A percentile compares a stretch with the other conserved stretches of the same genome.
Evolutionary conservation across 306 rosid species (phyloP).

Genomic region (Begonia masoniana): DNA sequence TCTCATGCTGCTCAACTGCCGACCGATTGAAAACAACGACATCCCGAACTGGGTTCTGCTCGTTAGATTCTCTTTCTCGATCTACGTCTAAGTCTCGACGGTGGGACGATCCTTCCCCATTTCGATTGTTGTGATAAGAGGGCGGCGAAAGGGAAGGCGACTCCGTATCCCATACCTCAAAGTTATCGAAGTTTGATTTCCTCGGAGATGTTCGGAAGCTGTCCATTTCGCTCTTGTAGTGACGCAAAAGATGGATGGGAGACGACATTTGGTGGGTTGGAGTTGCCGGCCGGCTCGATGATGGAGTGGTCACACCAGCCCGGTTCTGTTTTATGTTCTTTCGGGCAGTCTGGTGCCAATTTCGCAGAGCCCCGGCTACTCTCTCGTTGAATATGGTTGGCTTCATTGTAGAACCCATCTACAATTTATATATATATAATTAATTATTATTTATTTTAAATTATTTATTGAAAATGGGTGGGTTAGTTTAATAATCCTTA

Average conservation of each 20-base stretch:
- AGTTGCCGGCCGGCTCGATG: conserved; percentile 41
- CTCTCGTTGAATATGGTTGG: conserved; percentile 71
- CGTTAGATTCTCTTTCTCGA: conserved; percentile 5
- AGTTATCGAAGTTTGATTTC: conserved; percentile 12
- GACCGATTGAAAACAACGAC: too few relatives aligned
- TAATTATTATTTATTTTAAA: background rate
- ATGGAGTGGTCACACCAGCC: conserved; percentile 26
- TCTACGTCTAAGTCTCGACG: conserved; percentile 21
- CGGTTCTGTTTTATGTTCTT: conserved; percentile 41
- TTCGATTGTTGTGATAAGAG: conserved; percentile 9
- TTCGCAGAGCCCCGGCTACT: conserved; percentile 51
- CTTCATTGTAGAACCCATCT: conserved; percentile 89
- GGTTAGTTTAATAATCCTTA: conserved; percentile 9
- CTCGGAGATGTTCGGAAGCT: conserved; percentile 33
- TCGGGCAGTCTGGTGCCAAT: conserved; percentile 64
- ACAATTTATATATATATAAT: background rate
- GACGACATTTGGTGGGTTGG: conserved; percentile 44
- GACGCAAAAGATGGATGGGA: conserved; percentile 46
- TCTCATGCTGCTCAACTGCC: conserved; percentile 6
- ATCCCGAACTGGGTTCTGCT: background rate
- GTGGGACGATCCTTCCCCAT: conserved; percentile 12
- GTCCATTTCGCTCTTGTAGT: conserved; percentile 33
- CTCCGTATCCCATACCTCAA: conserved; percentile 22
- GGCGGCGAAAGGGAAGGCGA: conserved; percentile 33
- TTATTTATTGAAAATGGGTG: background rate